Evolutionary conservation across 75 land plant species (phyloP), one percentile per base, ranked within the genome.

Genomic region (Picea sitchensis): DNA sequence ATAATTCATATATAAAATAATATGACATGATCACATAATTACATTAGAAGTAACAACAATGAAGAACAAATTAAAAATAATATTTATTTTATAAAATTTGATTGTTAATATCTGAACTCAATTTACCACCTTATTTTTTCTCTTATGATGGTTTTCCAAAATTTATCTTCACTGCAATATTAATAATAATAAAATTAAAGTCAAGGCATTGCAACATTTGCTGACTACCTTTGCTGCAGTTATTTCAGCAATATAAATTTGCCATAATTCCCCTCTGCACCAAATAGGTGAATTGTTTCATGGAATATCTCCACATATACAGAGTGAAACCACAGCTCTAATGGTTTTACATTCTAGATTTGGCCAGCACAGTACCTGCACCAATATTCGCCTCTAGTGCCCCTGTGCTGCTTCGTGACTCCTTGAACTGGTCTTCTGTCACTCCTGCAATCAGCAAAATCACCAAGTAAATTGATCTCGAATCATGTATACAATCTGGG

Each of bases 351-450:
- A 87, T 80, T 79, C 80, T 87, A 17, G 87, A 78, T 31, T 91
- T 88, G 61, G 91, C 92, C 64, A 86, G 72, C 80, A 90, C 82
- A 18, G 61, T 38, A 26, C 81, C 83, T 20, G 71, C 85, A 23
- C 44, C 17, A 67, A 7, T 6, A 34, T 67, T 79, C 62, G 82
- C 61, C 9, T 57, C 61, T 21, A 61, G 31, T 0, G 82, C 69
- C 7, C 84, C 82, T 41, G 77, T 36, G 83, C 83, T 67, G 3
- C 80, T 83, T 84, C 82, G 81, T 76, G 84, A 78, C 36, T 87
- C 89, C 79, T 93, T 90, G 88, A 95, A 95, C 54, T 95, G 96
- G 71, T 91, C 96, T 77, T 95, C 98, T 0, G 96, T 95, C 72
- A 93, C 98, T 44, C 98, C 96, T 95, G 84, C 79, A 81, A 23